phyloP scores from a whole-genome alignment of 768 basidiomycete species.

The Sarcomyxa edulis region DNA sequence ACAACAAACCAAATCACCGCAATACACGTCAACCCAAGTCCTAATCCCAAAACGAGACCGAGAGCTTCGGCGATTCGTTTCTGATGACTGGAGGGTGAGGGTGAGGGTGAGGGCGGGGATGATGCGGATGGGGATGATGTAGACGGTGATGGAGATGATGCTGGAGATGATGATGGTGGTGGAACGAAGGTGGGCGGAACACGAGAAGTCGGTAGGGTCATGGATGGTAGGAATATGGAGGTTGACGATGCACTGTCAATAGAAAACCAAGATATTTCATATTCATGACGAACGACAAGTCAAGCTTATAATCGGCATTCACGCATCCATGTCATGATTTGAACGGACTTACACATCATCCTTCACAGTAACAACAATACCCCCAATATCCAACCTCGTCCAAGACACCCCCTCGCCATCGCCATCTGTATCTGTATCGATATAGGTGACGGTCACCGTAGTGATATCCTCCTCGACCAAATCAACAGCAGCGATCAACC shows the following conservation, averaged over 20 bases:
- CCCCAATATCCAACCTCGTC: conserved; percentile 31
- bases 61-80: conserved; percentile 16
- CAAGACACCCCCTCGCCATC: too few relatives aligned
- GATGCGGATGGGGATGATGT: conserved; percentile 6
- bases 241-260: conserved; percentile 2
- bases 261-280: neutral
- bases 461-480: conserved; percentile 35
- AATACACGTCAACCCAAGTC: conserved; percentile 21
- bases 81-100: conserved; percentile 8
- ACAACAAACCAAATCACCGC: conserved; percentile 14
- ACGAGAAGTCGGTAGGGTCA: neutral
- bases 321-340: too few relatives aligned
- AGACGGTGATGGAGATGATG: conserved; percentile 5
- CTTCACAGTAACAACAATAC: conserved; percentile 30
- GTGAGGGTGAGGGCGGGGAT: conserved; percentile 7
- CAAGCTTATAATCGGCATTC: too few relatives aligned
- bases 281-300: neutral
- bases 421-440: conserved; percentile 16
- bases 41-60: conserved; percentile 21
- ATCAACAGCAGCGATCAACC: conserved; percentile 30
- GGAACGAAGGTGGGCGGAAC: neutral
- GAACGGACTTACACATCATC: conserved; percentile 32
- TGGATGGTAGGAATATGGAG: conserved; percentile 3
- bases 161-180: conserved; percentile 10
- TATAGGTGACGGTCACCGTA: conserved; percentile 34